phyloP scores from a whole-genome alignment of 352 stramenopile genomes.

The Globisporangium viniferum region DNA sequence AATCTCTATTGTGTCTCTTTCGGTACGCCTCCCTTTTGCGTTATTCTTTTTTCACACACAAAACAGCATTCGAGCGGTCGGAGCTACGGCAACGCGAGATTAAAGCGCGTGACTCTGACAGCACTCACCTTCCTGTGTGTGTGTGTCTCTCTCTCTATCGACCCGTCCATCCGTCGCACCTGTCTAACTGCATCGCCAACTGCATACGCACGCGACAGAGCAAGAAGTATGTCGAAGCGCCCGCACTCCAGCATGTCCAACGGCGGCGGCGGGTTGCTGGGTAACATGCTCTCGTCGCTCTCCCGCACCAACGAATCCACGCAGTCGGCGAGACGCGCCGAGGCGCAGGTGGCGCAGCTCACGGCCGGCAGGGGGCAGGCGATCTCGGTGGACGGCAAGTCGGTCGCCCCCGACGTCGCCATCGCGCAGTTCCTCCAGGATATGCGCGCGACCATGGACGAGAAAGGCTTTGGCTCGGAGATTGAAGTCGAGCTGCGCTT shows the following conservation, averaged over 20 bases:
- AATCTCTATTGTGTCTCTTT: neutral
- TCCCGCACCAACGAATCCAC: slow-evolving; percentile 76
- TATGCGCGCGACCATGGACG: slow-evolving; percentile 73
- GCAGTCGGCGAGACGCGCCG: slow-evolving; percentile 67
- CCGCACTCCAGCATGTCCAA: slow-evolving; percentile 44
- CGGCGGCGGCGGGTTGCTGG: slow-evolving; percentile 30
- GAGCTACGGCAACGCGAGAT: neutral
- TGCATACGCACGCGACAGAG: neutral
- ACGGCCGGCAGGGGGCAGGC: slow-evolving; percentile 67
- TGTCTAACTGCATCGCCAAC: neutral
- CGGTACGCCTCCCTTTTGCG: neutral
- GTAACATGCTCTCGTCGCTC: slow-evolving; percentile 72
- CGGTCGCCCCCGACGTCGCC: slow-evolving; percentile 61
- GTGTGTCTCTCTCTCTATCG: neutral
- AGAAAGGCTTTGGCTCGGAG: slow-evolving; percentile 71
- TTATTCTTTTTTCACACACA: neutral
- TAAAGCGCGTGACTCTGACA: neutral
- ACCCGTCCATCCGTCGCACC: neutral
- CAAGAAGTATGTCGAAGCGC: slow-evolving; percentile 57
- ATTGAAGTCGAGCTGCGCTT: slow-evolving; percentile 85
- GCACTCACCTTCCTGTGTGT: neutral
- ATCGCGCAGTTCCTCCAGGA: slow-evolving; percentile 81
- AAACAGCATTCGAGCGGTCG: neutral
- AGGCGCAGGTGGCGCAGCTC: slow-evolving; percentile 70
- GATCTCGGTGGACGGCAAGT: slow-evolving; percentile 68